These are phyloP conservation scores for Penicillium argentinense DNA, from an alignment of 495 filamentous ascomycete species.

Conservation along the genomic window DNA sequence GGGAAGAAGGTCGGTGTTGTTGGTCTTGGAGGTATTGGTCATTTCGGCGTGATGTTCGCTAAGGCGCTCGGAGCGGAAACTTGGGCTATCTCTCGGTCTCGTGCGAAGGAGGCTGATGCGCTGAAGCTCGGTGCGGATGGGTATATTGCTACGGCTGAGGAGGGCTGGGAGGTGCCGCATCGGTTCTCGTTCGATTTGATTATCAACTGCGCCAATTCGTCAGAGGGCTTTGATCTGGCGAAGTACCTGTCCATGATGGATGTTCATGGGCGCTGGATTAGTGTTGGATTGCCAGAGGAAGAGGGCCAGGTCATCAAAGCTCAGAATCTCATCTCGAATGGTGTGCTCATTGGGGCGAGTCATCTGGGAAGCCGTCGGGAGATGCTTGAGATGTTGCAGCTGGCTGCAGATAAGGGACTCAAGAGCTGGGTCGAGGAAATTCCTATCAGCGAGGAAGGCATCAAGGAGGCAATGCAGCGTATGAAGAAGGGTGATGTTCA, in stretches of 20 bases:
- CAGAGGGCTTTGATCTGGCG: conserved; percentile 63
- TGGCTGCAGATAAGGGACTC: conserved; percentile 79
- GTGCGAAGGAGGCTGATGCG: conserved; percentile 69
- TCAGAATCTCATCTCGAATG: conserved; percentile 73
- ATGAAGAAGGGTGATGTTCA: conserved; percentile 71
- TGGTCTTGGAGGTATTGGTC: conserved; percentile 74
- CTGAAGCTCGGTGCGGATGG: conserved; percentile 69
- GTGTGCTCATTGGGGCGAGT: conserved; percentile 75
- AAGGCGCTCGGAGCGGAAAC: conserved; percentile 70
- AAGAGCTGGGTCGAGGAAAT: conserved; percentile 81
- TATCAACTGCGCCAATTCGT: conserved; percentile 70
- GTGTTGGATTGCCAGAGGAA: conserved; percentile 80
- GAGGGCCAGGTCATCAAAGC: conserved; percentile 72
- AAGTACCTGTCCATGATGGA: conserved; percentile 78
- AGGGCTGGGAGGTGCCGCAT: conserved; percentile 59
- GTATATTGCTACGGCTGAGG: conserved; percentile 65
- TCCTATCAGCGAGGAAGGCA: conserved; percentile 65
- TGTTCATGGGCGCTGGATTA: conserved; percentile 80
- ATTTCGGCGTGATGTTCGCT: conserved; percentile 70
- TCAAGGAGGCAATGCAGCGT: conserved; percentile 63
- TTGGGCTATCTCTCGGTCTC: conserved; percentile 67
- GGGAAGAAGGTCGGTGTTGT: conserved; percentile 84
- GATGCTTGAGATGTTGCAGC: conserved; percentile 78
- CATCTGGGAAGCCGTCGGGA: conserved; percentile 81
- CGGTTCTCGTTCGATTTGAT: conserved; percentile 70